Conservation (phyloP, 352 stramenopile genomes). For the Globisporangium lucens region DNA sequence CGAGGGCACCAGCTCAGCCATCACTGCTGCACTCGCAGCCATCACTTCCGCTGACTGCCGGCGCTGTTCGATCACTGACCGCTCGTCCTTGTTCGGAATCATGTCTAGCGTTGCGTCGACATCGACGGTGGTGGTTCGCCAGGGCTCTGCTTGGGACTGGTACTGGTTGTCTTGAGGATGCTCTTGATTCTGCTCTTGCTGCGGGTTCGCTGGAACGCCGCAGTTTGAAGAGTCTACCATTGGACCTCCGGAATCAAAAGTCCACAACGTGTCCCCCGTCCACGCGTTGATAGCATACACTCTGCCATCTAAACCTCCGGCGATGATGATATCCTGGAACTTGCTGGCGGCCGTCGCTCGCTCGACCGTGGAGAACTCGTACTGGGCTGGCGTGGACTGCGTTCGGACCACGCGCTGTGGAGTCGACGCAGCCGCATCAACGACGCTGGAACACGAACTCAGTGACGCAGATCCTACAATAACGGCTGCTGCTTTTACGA, state of each 20-base stretch:
- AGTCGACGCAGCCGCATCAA: not conserved
- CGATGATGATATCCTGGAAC: constrained; percentile 53
- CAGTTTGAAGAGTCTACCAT: constrained; percentile 75
- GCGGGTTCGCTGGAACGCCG: constrained; percentile 9
- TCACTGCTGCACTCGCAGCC: constrained; percentile 32
- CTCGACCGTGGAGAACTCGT: constrained; percentile 8
- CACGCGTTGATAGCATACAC: constrained; percentile 79
- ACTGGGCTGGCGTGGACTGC: constrained; percentile 7
- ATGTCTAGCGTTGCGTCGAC: constrained; percentile 29
- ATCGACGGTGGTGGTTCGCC: constrained; percentile 17
- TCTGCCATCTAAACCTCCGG: constrained; percentile 68
- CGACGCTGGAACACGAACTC: not conserved
- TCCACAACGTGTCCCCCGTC: constrained; percentile 76
- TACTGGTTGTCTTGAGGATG: constrained; percentile 2
- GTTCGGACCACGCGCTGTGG: constrained; percentile 7
- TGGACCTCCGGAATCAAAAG: constrained; percentile 77
- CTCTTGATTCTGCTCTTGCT: constrained; percentile 11
- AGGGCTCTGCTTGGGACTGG: constrained; percentile 3
- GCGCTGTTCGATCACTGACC: constrained; percentile 30
- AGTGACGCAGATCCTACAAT: not conserved
- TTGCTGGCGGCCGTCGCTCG: not conserved
- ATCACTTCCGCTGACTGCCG: constrained; percentile 20
- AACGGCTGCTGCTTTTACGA: not conserved
- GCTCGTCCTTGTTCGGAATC: constrained; percentile 18
- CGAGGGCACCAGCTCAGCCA: constrained; percentile 65